A percentile compares a stretch with the other conserved stretches of the same genome.
phyloP scores from a whole-genome alignment of 352 stramenopile genomes.

The Globisporangium lucens region DNA sequence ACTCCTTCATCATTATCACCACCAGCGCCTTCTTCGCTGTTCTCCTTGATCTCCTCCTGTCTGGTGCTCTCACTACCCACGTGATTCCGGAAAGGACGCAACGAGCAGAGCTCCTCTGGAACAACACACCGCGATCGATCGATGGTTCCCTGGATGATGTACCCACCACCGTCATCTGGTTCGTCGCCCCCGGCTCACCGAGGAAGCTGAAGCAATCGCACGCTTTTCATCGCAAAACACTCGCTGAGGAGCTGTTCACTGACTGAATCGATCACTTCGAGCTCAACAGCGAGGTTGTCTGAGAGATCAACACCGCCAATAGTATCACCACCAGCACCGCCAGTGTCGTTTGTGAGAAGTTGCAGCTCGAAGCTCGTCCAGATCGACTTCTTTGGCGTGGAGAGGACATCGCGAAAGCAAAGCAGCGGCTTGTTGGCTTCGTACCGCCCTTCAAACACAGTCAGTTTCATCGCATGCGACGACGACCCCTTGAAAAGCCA shows the following conservation, averaged over 20 bases:
- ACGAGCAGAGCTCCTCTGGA: slow-evolving; percentile 38
- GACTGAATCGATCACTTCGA: slow-evolving; percentile 53
- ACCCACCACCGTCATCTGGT: slow-evolving; percentile 22
- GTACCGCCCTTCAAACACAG: slow-evolving; percentile 47
- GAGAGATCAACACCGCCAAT: slow-evolving; percentile 9
- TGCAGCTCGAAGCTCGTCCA: slow-evolving; percentile 50
- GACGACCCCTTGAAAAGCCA: slow-evolving; percentile 38
- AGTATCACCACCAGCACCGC: background rate
- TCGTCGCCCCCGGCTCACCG: slow-evolving; percentile 9
- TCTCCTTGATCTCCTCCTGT: slow-evolving; percentile 4
- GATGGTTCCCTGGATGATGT: slow-evolving; percentile 67
- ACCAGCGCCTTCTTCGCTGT: slow-evolving; percentile 8
- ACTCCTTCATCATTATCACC: background rate
- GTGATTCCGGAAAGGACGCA: slow-evolving; percentile 50
- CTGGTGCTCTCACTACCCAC: slow-evolving; percentile 1
- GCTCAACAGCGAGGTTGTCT: slow-evolving; percentile 38
- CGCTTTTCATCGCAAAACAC: slow-evolving; percentile 25
- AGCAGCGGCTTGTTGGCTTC: slow-evolving; percentile 64
- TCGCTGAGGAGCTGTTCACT: slow-evolving; percentile 28
- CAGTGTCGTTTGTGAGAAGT: slow-evolving; percentile 18
- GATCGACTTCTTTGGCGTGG: slow-evolving; percentile 36
- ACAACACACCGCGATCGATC: slow-evolving; percentile 51
- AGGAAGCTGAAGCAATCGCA: slow-evolving; percentile 60
- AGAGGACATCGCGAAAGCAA: slow-evolving; percentile 62
- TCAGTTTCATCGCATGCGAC: slow-evolving; percentile 38